Base-by-base conservation (phyloP, 768 basidiomycete species). In the Trichaptum fuscoviolaceum region DNA sequence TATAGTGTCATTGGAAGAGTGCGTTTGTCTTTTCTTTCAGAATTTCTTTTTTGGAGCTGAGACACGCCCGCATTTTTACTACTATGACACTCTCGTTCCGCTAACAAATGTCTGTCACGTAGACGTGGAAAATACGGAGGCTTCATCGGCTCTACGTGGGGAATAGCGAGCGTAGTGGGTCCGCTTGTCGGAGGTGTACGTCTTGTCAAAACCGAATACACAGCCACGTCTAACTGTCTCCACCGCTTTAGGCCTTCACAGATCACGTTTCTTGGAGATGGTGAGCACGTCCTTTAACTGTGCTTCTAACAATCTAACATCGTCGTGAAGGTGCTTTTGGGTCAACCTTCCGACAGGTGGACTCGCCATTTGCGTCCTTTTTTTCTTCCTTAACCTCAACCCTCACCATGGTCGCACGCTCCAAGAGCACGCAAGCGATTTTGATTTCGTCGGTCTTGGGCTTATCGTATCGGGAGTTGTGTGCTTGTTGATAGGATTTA, bases 141-240 rank as follows among this genome's bases (percentile, higher is more conserved):
- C 5, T 76, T 87, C 2, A 77, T 93, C 58, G 91, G 85, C n/a
- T 88, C 91, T 0, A 90, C 91, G 0, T 95, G 90, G 88, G 93
- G 93, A 5, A 83, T 84, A 64, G 83, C 85, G 0, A 82, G 88
- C 67, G 86, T 91, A 23, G 69, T 90, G 15, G 91, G 93, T 0
- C 94, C 94, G 1, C 80, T 97, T 15, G 76, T 95, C 17, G 93
- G 93, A 66, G 93, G 93, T 66, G 90, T 90, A 74, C 79, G 88
- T 75, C 20, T n/a, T n/a, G 20, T 52, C 42, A 9, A 25, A 12
- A 30, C 24, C 35, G 26, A 18, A 18, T 20, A 36, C 61, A 23
- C 24, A 58, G 26, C 58, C 8, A 62, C 42, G 58, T 34, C 67
- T 52, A 68, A 65, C 57, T 65, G 65, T 8, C 20, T 30, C 30